A percentile compares a stretch with the other conserved stretches of the same genome.
phyloP scores from a whole-genome alignment of 192 early-diverging fungal species.

The Coemansia sp. region DNA sequence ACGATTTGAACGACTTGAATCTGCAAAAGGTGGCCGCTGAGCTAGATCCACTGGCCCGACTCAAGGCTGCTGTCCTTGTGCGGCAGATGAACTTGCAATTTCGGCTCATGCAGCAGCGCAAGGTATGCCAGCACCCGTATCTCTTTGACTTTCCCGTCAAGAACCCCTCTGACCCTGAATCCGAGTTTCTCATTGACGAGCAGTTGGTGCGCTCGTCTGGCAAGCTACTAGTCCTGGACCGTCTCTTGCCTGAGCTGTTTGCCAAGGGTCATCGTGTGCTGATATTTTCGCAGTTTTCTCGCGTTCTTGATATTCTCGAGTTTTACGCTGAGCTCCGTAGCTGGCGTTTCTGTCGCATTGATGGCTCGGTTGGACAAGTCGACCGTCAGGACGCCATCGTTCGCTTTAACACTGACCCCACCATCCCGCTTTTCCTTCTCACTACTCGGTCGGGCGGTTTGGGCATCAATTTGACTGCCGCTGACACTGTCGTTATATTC shows the following conservation, averaged over 20 bases:
- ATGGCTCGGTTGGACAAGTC: conserved; percentile 82
- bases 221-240: conserved; percentile 86
- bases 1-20: conserved; percentile 62
- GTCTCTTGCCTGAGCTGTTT: conserved; percentile 79
- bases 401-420: conserved; percentile 50
- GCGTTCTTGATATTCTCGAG: conserved; percentile 89
- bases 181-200: conserved; percentile 61
- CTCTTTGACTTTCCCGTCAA: conserved; percentile 79
- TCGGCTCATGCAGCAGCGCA: conserved; percentile 90
- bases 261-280: conserved; percentile 87
- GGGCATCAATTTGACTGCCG: conserved; percentile 96
- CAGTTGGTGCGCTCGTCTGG: conserved; percentile 76
- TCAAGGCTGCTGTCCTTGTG: conserved; percentile 46
- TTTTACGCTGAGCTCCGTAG: conserved; percentile 82
- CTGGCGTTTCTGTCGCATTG: conserved; percentile 87
- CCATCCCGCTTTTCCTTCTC: conserved; percentile 77
- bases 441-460: conserved; percentile 96
- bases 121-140: conserved; percentile 97
- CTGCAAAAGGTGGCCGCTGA: conserved; percentile 10
- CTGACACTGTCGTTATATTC: conserved; percentile 95
- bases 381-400: conserved; percentile 70
- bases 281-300: conserved; percentile 92
- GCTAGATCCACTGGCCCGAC: conserved; percentile 7
- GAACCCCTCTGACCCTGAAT: conserved; percentile 57
- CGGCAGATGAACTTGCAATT: conserved; percentile 76